Evolutionary conservation across 768 basidiomycete species (phyloP).

Genomic region (Suillus subluteus): DNA sequence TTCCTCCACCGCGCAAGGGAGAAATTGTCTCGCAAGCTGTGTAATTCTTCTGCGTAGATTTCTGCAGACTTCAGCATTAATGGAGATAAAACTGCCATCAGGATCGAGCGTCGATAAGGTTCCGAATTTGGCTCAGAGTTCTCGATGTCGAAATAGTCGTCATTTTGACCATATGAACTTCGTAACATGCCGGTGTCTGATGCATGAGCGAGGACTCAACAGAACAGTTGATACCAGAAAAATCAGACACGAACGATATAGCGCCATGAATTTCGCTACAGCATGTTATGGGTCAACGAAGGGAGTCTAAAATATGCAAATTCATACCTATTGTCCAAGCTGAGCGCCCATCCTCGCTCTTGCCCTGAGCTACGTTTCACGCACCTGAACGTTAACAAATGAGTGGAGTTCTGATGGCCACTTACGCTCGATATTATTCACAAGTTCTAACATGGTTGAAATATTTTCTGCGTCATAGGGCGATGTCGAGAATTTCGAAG

Average conservation of each 20-base stretch:
- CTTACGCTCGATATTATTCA: constrained; percentile 33
- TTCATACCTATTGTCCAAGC: constrained; percentile 33
- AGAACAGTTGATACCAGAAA: neutral
- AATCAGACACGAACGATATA: constrained; percentile 27
- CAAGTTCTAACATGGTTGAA: constrained; percentile 29
- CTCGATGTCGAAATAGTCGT: constrained; percentile 37
- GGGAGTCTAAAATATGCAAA: neutral
- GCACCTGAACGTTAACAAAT: neutral
- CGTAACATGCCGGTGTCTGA: constrained; percentile 31
- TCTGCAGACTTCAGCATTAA: constrained; percentile 31
- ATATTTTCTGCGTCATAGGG: constrained; percentile 28
- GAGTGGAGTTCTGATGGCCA: neutral
- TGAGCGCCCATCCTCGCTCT: constrained; percentile 15
- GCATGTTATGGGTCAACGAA: neutral
- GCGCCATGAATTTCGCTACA: constrained; percentile 34
- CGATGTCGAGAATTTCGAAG: constrained; percentile 37
- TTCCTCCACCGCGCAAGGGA: constrained; percentile 29
- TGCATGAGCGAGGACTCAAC: neutral
- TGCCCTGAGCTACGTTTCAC: neutral
- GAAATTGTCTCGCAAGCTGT: constrained; percentile 32
- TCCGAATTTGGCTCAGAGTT: constrained; percentile 14
- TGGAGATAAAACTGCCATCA: constrained; percentile 26
- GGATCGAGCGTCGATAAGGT: constrained; percentile 23
- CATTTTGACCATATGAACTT: constrained; percentile 34
- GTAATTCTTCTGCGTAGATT: constrained; percentile 30